Conservation (phyloP, 2,329 filamentous ascomycete species). For the Arthroderma sp. region DNA sequence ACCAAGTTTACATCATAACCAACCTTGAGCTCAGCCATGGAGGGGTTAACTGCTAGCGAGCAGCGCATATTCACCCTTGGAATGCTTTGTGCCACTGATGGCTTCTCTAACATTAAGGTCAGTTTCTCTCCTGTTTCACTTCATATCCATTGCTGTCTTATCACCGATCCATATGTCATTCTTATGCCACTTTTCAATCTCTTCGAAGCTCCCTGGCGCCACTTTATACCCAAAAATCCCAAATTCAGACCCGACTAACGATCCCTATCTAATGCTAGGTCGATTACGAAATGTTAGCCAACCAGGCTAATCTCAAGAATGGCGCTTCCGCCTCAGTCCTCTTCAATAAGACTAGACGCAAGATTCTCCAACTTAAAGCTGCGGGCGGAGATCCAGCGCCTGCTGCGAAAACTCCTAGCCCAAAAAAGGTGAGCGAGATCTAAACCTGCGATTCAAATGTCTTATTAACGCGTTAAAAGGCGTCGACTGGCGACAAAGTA, state of each 20-base stretch:
- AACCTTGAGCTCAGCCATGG: conserved; percentile 5
- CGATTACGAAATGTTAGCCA: conserved; percentile 27
- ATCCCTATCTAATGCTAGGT: conserved; percentile 16
- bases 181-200: background rate
- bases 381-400: background rate
- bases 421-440: conserved; percentile 4
- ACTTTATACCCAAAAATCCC: background rate
- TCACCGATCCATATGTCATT: background rate
- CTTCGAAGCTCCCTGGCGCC: background rate
- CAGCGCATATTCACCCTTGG: conserved; percentile 13
- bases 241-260: background rate
- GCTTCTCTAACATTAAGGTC: conserved; percentile 11
- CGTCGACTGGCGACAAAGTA: conserved; percentile 7
- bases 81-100: conserved; percentile 9
- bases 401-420: background rate
- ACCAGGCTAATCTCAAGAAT: conserved; percentile 24
- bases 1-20: background rate
- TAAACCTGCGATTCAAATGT: background rate
- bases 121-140: background rate
- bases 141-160: background rate
- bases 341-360: conserved; percentile 26
- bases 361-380: conserved; percentile 15
- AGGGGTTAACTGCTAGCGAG: conserved; percentile 13
- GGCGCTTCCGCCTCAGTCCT: conserved; percentile 20
- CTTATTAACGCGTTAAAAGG: conserved; percentile 1